A percentile compares a stretch with the other conserved stretches of the same genome.
These are phyloP conservation scores for Stipa capillata DNA, from an alignment of 176 grass and related monocot genomes.

Conservation along the genomic window DNA sequence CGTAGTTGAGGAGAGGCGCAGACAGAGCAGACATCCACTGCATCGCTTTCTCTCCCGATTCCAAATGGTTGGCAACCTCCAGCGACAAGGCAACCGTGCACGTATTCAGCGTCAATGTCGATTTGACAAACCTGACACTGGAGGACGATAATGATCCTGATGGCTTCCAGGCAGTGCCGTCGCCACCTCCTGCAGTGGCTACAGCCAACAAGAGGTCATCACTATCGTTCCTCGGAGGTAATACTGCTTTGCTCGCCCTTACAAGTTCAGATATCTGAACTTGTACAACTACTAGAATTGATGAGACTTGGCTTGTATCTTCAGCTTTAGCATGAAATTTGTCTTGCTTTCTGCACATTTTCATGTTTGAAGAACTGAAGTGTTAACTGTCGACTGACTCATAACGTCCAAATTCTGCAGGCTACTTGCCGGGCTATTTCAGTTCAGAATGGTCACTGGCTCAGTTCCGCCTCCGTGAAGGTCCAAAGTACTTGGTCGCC, in stretches of 20 bases:
- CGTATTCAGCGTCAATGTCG: slow-evolving; percentile 50
- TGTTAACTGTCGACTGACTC: background rate
- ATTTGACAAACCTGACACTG: slow-evolving; percentile 1
- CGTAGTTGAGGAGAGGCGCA: slow-evolving; percentile 59
- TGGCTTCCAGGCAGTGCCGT: background rate
- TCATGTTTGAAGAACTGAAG: background rate
- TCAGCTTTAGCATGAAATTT: background rate
- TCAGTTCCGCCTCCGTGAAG: slow-evolving; percentile 51
- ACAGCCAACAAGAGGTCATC: background rate
- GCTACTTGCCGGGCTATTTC: slow-evolving; percentile 73
- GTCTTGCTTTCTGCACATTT: background rate
- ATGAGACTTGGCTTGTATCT: slow-evolving; percentile 32
- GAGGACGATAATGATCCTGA: slow-evolving; percentile 2
- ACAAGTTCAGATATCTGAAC: background rate
- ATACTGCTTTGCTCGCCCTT: background rate
- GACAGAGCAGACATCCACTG: slow-evolving; percentile 65
- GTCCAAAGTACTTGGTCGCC: slow-evolving; percentile 45
- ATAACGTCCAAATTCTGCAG: no score
- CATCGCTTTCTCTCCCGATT: slow-evolving; percentile 63
- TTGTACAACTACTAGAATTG: slow-evolving; percentile 39
- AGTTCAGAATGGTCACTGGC: slow-evolving; percentile 62
- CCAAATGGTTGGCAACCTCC: slow-evolving; percentile 62
- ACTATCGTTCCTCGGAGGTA: slow-evolving; percentile 57
- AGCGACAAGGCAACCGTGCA: slow-evolving; percentile 84
- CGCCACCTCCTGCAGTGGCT: background rate